A percentile compares a stretch with the other conserved stretches of the same genome.
Conservation (phyloP, 2,329 filamentous ascomycete genomes). For the Aspergillus neotritici region DNA sequence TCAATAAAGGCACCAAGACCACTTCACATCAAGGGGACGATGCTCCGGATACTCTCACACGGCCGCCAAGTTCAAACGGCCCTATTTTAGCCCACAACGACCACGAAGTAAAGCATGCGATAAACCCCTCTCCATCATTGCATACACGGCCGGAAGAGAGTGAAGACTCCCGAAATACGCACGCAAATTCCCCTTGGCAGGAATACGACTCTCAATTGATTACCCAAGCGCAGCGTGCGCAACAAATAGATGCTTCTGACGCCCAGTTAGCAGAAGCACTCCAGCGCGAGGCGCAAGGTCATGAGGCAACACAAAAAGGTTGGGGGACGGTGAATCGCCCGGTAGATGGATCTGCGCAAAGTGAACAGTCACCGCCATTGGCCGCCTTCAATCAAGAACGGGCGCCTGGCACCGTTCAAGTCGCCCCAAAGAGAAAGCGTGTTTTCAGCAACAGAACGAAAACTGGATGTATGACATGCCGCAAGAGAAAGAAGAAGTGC, state of each 20-base stretch:
- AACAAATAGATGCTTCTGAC: conserved; percentile 44
- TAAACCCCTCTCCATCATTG: conserved; percentile 14
- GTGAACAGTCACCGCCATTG: conserved; percentile 29
- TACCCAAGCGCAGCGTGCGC: conserved; percentile 45
- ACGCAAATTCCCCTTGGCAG: conserved; percentile 31
- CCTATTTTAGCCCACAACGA: conserved; percentile 12
- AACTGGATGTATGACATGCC: conserved; percentile 89
- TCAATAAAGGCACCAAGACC: conserved; percentile 33
- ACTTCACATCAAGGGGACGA: conserved; percentile 37
- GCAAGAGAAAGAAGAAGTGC: conserved; percentile 93
- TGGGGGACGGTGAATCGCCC: conserved; percentile 32
- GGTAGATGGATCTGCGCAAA: conserved; percentile 32
- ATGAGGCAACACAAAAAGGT: conserved; percentile 30
- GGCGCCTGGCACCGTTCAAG: conserved; percentile 31
- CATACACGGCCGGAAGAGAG: conserved; percentile 24
- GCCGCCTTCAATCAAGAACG: conserved; percentile 30
- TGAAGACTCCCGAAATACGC: conserved; percentile 23
- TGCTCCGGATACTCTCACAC: conserved; percentile 18
- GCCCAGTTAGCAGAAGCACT: conserved; percentile 49
- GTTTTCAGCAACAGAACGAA: conserved; percentile 91
- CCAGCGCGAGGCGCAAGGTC: conserved; percentile 44
- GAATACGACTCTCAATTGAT: conserved; percentile 38
- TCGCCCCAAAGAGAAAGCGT: conserved; percentile 44
- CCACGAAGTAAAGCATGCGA: conserved; percentile 13
- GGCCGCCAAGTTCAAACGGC: conserved; percentile 16